Base-by-base conservation (phyloP, 2,329 filamentous ascomycete genomes). In the Penicillium sp. region DNA sequence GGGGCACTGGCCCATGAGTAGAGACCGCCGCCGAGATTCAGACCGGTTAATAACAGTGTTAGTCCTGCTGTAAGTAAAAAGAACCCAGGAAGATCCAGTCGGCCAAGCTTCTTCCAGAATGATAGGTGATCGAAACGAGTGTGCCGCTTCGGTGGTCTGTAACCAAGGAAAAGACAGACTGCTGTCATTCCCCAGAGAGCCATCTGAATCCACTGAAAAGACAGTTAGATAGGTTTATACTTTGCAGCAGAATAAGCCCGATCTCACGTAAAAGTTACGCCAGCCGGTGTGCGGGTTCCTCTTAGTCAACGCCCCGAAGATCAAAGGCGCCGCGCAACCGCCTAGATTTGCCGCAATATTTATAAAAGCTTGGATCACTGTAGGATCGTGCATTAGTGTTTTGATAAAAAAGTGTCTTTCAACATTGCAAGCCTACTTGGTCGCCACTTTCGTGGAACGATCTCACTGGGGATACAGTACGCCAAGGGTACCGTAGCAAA, bases 391-490 rank as follows among this genome's bases (percentile, higher is more conserved):
- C 29, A 31, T 43, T n/a, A 15, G 7, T 9, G 0, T 23, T 6
- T 23, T 43, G 41, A 14, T 43, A n/a, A 25, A 14, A 31, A 31
- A 4, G 9, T 5, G 11, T 15, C 2, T 15, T 14, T 15, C 2
- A 44, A 41, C n/a, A n/a, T 8, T n/a, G 8, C 25, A 4, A 26
- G 29, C 54, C 42, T 26, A 56, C 54, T 56, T 9, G 54, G 49
- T 18, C 54, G 46, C 54, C 54, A 56, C 49, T 42, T 53, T 42
- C 54, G 46, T 5, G 54, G 54, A 7, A 53, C 20, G 18, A 56
- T 56, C 41, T 56, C 54, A 44, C 54, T 56, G 9, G 54, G 54
- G 1, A 56, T 50, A 25, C 49, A 56, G 20, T 56, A 56, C n/a
- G 54, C 54, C 45, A 56, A 33, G 12, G 54, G 54, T 15, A 56